phyloP scores from a whole-genome alignment of 2,329 filamentous ascomycete genomes.

The Blastomyces parvus region DNA sequence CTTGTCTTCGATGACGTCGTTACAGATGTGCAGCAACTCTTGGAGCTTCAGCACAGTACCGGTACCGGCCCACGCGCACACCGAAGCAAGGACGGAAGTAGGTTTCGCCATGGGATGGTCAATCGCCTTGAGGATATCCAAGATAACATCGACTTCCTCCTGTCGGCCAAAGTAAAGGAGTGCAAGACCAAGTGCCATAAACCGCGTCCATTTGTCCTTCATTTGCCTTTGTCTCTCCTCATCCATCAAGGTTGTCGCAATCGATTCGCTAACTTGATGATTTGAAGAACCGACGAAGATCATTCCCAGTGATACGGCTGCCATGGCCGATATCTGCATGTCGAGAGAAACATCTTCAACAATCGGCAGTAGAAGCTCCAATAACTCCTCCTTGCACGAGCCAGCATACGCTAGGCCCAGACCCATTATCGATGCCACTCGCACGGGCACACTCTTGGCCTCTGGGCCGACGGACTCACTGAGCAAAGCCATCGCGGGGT shows the following conservation, averaged over 20 bases:
- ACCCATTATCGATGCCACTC: conserved; percentile 87
- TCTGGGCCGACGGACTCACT: conserved; percentile 71
- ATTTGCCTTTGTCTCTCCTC: conserved; percentile 83
- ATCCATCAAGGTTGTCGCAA: conserved; percentile 85
- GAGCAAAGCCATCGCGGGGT: conserved; percentile 80
- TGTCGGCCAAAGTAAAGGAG: conserved; percentile 93
- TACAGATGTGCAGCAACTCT: conserved; percentile 94
- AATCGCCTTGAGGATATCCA: conserved; percentile 93
- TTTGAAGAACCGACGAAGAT: conserved; percentile 90
- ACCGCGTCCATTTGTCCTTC: conserved; percentile 97
- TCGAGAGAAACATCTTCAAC: conserved; percentile 74
- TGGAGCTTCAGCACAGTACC: conserved; percentile 96
- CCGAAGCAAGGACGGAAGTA: conserved; percentile 87
- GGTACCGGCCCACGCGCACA: conserved; percentile 96
- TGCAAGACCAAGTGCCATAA: conserved; percentile 87
- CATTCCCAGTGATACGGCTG: conserved; percentile 78
- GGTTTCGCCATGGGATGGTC: conserved; percentile 95
- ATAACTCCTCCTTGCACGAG: conserved; percentile 80
- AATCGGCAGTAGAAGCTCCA: conserved; percentile 76
- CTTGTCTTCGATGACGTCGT: conserved; percentile 89
- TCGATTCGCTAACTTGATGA: conserved; percentile 80
- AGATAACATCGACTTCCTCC: conserved; percentile 95
- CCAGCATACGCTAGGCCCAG: conserved; percentile 90
- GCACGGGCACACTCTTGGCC: conserved; percentile 65
- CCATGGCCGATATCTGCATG: conserved; percentile 96